Conservation (phyloP, 352 stramenopile genomes). For the Pythium guiyangense region DNA sequence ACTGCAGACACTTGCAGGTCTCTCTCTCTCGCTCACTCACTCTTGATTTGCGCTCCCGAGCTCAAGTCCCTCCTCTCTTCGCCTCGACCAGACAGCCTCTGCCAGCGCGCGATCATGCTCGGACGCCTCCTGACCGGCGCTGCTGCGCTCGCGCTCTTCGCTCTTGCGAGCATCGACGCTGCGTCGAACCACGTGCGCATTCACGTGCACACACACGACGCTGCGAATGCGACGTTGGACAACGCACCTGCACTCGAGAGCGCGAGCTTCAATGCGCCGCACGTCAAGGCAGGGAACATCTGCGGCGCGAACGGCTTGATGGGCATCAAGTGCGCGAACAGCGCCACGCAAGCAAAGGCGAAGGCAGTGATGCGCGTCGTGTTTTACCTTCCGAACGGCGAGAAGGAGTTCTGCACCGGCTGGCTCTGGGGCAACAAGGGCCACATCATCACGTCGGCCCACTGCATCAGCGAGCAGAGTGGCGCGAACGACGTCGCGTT, state of each 20-base stretch:
- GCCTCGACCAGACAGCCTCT: too few species aligned
- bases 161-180: background rate
- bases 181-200: background rate
- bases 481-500: too few species aligned
- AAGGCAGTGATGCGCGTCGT: background rate
- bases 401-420: background rate
- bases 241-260: background rate
- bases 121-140: background rate
- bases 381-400: background rate
- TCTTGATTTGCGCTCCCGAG: too few species aligned
- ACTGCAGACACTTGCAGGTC: too few species aligned
- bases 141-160: background rate
- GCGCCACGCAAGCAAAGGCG: background rate
- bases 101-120: too few species aligned
- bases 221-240: background rate
- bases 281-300: background rate
- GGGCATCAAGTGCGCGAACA: background rate
- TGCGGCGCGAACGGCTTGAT: background rate
- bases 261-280: background rate
- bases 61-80: too few species aligned
- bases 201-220: background rate
- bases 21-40: too few species aligned
- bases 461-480: too few species aligned
- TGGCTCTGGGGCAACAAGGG: too few species aligned
- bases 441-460: too few species aligned